Evolutionary conservation across 495 filamentous ascomycete genomes (phyloP), one percentile per base, ranked within the genome.

Genomic region (Aspergillus panamensis): DNA sequence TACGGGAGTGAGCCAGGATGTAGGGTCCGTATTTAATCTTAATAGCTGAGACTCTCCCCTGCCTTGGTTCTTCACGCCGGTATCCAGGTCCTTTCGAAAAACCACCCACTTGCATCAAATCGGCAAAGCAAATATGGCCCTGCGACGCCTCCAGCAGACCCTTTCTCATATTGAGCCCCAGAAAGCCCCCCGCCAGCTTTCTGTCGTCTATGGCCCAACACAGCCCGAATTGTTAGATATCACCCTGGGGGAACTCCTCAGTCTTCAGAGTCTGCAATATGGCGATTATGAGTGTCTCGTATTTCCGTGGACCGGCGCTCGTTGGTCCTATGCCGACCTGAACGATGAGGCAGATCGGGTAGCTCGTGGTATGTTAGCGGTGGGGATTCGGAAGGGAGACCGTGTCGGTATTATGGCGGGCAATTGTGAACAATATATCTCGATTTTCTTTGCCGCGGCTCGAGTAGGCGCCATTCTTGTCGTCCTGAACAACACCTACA

Each of bases 401-500:
- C 78, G 85, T 3, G 73, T 89, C 17, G 86, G 83, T 32, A 81
- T 89, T 48, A 86, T 88, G 83, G 83, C 84, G 2, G 86, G 86
- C 3, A 88, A 89, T 65, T 88, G 84, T 65, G 84, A 86, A 62
- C 82, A 85, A 67, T 89, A 87, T 62, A 83, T 84, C 32, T 77
- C 83, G 0, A 74, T 88, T 16, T 86, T 89, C 72, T 89, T 89
- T 57, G 85, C 84, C 1, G 83, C 83, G 30, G 79, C 82, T 3
- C 74, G 81, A 14, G 81, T 89, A n/a, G 85, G 85, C 14, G 84
- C 82, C 30, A 82, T 86, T 19, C 67, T 87, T 44, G 85, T 89
- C 6, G 86, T 87, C 30, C 71, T 88, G 61, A 88, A 89, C 70
- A 87, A 87, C 71, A 89, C 84, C 0, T 88, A 89, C 62, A 89